Percentiles rank a stretch among this genome's conserved stretches.
phyloP scores from a whole-genome alignment of 306 rosid genomes.

The Gastrolobium bilobum region DNA sequence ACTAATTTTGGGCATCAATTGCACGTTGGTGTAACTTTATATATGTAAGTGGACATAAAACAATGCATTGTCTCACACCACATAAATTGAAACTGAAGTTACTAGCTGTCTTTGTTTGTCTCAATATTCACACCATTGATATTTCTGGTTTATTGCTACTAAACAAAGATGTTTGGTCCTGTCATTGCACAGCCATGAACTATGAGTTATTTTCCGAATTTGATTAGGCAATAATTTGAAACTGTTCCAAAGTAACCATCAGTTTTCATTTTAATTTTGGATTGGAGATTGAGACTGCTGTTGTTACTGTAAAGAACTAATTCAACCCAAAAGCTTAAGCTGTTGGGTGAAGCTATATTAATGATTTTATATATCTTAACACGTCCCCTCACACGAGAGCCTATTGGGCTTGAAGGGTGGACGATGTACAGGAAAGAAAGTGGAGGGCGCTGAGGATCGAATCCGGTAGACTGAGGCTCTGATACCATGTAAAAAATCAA shows the following conservation, averaged over 20 bases:
- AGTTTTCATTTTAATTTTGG: slow-evolving; percentile 31
- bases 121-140: slow-evolving; percentile 33
- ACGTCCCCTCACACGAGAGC: too few species aligned
- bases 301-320: too few species aligned
- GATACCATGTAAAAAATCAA: too few species aligned
- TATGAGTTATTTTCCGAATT: slow-evolving; percentile 1
- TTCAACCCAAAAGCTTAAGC: too few species aligned
- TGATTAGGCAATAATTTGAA: slow-evolving; percentile 45
- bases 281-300: slow-evolving; percentile 36
- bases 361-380: too few species aligned
- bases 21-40: slow-evolving; percentile 34
- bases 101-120: slow-evolving; percentile 47
- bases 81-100: slow-evolving; percentile 44
- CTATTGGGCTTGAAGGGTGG: too few species aligned
- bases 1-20: slow-evolving; percentile 34
- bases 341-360: too few species aligned
- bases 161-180: slow-evolving; percentile 41
- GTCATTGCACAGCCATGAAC: slow-evolving; percentile 12
- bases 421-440: too few species aligned
- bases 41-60: slow-evolving; percentile 45
- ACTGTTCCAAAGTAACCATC: slow-evolving; percentile 44
- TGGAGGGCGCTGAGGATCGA: too few species aligned
- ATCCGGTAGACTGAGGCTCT: too few species aligned
- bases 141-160: slow-evolving; percentile 22
- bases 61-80: slow-evolving; percentile 38